Evolutionary conservation across 257 asterid genomes (phyloP).

Genomic region (Craterostigma plantagineum): DNA sequence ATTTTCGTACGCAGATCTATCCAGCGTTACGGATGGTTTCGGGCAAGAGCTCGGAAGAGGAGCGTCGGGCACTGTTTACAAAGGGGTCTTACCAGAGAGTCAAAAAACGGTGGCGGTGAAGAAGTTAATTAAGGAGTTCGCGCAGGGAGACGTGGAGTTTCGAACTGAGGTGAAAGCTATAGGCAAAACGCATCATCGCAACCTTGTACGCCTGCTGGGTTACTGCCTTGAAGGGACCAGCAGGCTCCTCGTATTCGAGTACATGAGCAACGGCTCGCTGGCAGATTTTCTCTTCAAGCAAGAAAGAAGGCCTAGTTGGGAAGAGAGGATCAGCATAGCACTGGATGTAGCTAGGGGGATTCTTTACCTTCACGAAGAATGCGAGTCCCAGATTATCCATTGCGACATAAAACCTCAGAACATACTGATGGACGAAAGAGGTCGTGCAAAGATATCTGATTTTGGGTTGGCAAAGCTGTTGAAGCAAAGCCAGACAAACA

Average conservation of each 20-base stretch:
- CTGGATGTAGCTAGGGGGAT: constrained; percentile 33
- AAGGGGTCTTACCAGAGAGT: constrained; percentile 13
- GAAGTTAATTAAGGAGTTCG: constrained; percentile 17
- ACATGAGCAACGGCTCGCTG: constrained; percentile 38
- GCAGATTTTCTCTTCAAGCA: constrained; percentile 16
- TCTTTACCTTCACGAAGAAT: constrained; percentile 41
- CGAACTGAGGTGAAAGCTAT: constrained; percentile 30
- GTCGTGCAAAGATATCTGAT: constrained; percentile 29
- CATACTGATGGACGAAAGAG: constrained; percentile 29
- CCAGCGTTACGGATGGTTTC: constrained; percentile 23
- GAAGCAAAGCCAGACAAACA: constrained; percentile 29
- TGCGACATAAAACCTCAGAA: constrained; percentile 52
- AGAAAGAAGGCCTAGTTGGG: constrained; percentile 16
- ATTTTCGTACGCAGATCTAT: constrained; percentile 16
- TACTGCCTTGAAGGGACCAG: constrained; percentile 26
- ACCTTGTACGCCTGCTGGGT: constrained; percentile 35
- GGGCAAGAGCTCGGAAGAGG: constrained; percentile 30
- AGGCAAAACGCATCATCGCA: constrained; percentile 32
- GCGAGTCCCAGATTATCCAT: constrained; percentile 39
- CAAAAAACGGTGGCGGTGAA: constrained; percentile 26
- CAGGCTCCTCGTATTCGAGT: constrained; percentile 32
- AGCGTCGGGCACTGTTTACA: constrained; percentile 28
- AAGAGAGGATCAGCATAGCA: constrained; percentile 17
- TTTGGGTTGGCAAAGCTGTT: constrained; percentile 43
- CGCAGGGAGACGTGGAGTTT: constrained; percentile 30